Conservation (phyloP, 2,329 filamentous ascomycete species). For the Fusarium marasasianum region DNA sequence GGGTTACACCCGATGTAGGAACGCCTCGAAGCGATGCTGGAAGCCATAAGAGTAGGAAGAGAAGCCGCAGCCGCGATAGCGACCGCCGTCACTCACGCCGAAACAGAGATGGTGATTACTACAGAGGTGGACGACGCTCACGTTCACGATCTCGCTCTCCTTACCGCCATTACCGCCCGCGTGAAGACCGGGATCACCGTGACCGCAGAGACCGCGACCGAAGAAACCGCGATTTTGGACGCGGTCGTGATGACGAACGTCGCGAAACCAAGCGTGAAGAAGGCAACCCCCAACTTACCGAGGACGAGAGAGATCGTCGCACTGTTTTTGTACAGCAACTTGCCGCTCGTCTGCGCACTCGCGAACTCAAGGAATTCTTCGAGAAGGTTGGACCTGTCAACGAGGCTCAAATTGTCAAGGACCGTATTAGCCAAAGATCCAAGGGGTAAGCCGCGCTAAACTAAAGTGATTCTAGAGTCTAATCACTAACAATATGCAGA, state of each 20-base stretch:
- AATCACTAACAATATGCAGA: conserved; percentile 61
- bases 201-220: conserved; percentile 66
- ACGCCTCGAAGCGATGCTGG: conserved; percentile 80
- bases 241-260: conserved; percentile 62
- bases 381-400: conserved; percentile 94
- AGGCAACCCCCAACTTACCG: conserved; percentile 78
- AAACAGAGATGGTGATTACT: conserved; percentile 79
- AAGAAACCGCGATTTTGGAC: conserved; percentile 61
- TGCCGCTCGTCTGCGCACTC: conserved; percentile 89
- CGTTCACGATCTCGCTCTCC: conserved; percentile 79
- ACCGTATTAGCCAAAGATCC: conserved; percentile 93
- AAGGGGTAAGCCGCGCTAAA: conserved; percentile 79
- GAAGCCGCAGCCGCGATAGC: conserved; percentile 81
- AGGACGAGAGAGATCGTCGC: conserved; percentile 95
- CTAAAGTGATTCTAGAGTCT: neutral
- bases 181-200: conserved; percentile 60
- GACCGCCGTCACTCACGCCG: conserved; percentile 78
- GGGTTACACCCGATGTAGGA: conserved; percentile 65
- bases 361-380: conserved; percentile 94
- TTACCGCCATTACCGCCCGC: conserved; percentile 65
- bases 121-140: conserved; percentile 63
- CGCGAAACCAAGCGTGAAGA: conserved; percentile 55
- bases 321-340: conserved; percentile 99
- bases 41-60: conserved; percentile 82
- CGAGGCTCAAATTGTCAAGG: conserved; percentile 98